These are phyloP conservation scores for Sindora glabra DNA, from an alignment of 306 rosid species.

Conservation along the genomic window DNA sequence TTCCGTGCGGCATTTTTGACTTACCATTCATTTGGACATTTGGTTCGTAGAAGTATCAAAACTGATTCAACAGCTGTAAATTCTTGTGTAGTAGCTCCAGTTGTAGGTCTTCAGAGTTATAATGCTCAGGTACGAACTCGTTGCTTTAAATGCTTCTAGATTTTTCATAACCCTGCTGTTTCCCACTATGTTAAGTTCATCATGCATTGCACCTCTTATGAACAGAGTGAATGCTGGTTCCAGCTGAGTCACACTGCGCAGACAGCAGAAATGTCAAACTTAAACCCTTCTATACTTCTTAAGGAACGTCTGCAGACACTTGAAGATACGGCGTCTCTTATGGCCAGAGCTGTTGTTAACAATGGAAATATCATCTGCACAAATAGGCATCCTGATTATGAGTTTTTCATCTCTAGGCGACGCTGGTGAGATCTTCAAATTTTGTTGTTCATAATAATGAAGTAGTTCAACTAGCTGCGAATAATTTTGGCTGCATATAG, in stretches of 20 bases:
- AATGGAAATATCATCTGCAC: slow-evolving; percentile 38
- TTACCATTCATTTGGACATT: slow-evolving; percentile 77
- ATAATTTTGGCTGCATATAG: slow-evolving; percentile 24
- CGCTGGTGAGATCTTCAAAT: slow-evolving; percentile 22
- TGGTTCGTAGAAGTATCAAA: slow-evolving; percentile 36
- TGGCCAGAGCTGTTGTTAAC: slow-evolving; percentile 69
- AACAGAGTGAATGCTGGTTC: slow-evolving; percentile 86
- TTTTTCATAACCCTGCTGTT: background rate
- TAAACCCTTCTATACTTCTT: slow-evolving; percentile 31
- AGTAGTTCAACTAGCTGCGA: slow-evolving; percentile 15
- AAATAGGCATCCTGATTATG: slow-evolving; percentile 68
- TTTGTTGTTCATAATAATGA: background rate
- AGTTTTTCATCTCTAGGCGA: slow-evolving; percentile 68
- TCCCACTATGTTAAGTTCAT: background rate
- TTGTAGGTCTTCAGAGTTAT: slow-evolving; percentile 83
- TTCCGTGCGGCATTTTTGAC: slow-evolving; percentile 81
- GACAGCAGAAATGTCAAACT: slow-evolving; percentile 14
- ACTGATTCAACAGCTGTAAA: slow-evolving; percentile 20
- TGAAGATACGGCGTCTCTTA: slow-evolving; percentile 60
- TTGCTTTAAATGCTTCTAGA: background rate
- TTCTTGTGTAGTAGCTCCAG: slow-evolving; percentile 56
- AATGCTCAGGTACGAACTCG: slow-evolving; percentile 55
- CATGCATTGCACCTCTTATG: slow-evolving; percentile 12
- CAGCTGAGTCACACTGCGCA: slow-evolving; percentile 27
- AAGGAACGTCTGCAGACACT: slow-evolving; percentile 59